These are phyloP conservation scores for Populus davidiana DNA, from an alignment of 345 rosid genomes.

Conservation along the genomic window DNA sequence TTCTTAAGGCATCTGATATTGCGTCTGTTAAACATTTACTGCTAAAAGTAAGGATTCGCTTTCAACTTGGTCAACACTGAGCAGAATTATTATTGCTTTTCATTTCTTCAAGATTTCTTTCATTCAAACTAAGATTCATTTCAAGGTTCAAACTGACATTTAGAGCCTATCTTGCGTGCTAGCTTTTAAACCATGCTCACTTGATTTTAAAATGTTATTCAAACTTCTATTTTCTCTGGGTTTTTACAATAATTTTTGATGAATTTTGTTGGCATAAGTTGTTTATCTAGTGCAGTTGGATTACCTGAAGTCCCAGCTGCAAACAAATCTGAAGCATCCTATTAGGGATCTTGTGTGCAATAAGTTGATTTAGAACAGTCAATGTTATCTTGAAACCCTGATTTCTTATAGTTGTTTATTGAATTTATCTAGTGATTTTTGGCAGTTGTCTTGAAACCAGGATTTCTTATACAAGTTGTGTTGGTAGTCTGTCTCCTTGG, in stretches of 20 bases:
- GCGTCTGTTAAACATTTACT: constrained; percentile 51
- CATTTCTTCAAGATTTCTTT: not conserved
- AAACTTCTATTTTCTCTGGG: not conserved
- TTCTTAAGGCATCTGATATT: constrained; percentile 53
- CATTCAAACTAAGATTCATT: not conserved
- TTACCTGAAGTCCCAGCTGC: not conserved
- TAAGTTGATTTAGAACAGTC: constrained; percentile 1
- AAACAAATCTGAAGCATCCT: constrained; percentile 1
- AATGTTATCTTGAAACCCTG: not conserved
- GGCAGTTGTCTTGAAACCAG: not conserved
- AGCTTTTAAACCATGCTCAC: not conserved
- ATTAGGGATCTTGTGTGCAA: too few species aligned
- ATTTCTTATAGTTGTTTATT: not conserved
- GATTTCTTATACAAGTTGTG: not conserved
- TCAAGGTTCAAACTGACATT: not conserved
- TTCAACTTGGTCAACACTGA: not conserved
- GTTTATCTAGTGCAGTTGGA: not conserved
- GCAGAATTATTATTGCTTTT: not conserved
- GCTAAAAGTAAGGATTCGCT: constrained; percentile 49
- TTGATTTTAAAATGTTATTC: not conserved
- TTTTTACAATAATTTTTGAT: not conserved
- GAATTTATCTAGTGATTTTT: not conserved
- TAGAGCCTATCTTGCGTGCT: not conserved
- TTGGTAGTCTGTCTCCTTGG: not conserved
- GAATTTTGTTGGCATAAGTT: constrained; percentile 2